A percentile compares a stretch with the other conserved stretches of the same genome.
phyloP scores from a whole-genome alignment of 2,329 filamentous ascomycete species.

The Plectosphaerella sp. region DNA sequence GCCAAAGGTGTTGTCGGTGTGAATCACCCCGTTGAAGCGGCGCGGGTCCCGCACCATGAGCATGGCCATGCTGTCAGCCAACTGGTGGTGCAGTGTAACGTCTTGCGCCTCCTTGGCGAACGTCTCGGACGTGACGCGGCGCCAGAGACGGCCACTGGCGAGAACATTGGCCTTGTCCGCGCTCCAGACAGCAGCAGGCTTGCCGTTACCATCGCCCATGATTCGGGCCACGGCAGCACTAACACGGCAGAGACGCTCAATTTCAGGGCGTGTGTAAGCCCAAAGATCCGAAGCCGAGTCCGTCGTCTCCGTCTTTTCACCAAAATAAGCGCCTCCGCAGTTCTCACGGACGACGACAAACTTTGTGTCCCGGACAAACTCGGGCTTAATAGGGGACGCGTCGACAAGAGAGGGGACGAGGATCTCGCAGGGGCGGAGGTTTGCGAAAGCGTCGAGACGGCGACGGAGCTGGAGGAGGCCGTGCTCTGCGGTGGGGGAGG shows the following conservation, averaged over 20 bases:
- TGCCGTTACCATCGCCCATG: conserved; percentile 19
- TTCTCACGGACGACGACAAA: conserved; percentile 47
- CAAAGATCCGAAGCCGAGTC: conserved; percentile 42
- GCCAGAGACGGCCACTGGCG: conserved; percentile 44
- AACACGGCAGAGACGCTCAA: conserved; percentile 42
- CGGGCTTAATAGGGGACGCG: conserved; percentile 37
- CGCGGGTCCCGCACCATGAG: conserved; percentile 40
- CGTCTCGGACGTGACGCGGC: conserved; percentile 33
- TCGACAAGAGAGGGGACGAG: conserved; percentile 34
- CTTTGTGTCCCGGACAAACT: conserved; percentile 38
- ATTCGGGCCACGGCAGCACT: conserved; percentile 37
- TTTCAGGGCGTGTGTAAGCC: conserved; percentile 37
- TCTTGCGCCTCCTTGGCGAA: conserved; percentile 38
- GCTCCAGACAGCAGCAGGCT: conserved; percentile 37
- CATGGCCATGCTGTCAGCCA: conserved; percentile 44
- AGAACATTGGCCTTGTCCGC: conserved; percentile 51
- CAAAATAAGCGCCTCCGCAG: conserved; percentile 46
- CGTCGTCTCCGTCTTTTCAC: conserved; percentile 36
- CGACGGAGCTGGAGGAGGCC: conserved; percentile 35
- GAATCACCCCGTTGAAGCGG: conserved; percentile 42
- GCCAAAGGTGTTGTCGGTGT: conserved; percentile 44
- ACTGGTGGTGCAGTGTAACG: conserved; percentile 37
- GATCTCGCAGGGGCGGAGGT: conserved; percentile 43
- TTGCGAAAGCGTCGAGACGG: conserved; percentile 41
- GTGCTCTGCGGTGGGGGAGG: conserved; percentile 37